Conservation (phyloP, 2,329 filamentous ascomycete genomes). For the Ascochyta pisi region DNA sequence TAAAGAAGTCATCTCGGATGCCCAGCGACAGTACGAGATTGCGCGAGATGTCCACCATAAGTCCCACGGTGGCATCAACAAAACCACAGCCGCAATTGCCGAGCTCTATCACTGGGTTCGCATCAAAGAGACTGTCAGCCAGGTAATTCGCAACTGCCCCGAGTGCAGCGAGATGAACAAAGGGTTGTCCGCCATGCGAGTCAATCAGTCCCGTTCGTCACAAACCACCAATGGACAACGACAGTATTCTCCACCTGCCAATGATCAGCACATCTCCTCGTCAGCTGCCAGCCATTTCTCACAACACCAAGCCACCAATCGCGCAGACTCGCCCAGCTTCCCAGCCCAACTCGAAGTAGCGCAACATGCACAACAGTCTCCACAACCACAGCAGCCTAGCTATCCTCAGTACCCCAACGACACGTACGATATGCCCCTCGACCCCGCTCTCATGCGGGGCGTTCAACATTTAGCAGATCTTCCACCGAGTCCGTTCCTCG, state of each 20-base stretch:
- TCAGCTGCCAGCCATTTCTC: conserved; percentile 16
- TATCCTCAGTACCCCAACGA: conserved; percentile 44
- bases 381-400: conserved; percentile 35
- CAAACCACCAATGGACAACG: conserved; percentile 9
- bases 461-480: conserved; percentile 38
- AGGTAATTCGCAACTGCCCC: conserved; percentile 89
- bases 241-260: conserved; percentile 11
- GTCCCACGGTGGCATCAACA: conserved; percentile 94
- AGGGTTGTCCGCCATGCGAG: conserved; percentile 36
- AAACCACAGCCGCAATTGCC: conserved; percentile 92
- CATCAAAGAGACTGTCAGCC: conserved; percentile 96
- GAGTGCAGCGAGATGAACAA: conserved; percentile 78
- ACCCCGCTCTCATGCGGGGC: conserved; percentile 66
- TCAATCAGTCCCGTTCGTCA: conserved; percentile 26
- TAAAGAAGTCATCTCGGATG: conserved; percentile 94
- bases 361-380: conserved; percentile 35
- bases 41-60: conserved; percentile 76
- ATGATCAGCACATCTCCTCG: conserved; percentile 9
- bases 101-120: conserved; percentile 97
- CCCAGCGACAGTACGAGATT: conserved; percentile 88
- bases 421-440: conserved; percentile 62
- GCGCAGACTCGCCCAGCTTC: conserved; percentile 34
- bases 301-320: not conserved
- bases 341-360: conserved; percentile 40
- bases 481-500: conserved; percentile 46